These are phyloP conservation scores for Meripilus lineatus DNA, from an alignment of 1,284 basidiomycete genomes.

Conservation along the genomic window DNA sequence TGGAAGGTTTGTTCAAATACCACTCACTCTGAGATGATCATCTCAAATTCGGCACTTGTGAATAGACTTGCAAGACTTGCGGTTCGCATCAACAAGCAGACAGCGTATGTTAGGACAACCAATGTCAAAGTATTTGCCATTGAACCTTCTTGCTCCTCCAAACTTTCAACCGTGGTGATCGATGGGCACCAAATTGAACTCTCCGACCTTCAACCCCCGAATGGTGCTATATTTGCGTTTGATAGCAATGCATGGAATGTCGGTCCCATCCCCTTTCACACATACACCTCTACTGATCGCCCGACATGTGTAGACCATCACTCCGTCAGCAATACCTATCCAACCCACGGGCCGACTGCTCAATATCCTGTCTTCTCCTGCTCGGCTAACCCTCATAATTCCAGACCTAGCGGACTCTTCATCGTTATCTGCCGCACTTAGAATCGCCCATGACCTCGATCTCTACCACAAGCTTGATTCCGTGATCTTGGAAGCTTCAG, in stretches of 20 bases:
- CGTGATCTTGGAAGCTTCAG: conserved; percentile 49
- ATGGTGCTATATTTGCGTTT: background rate
- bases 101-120: conserved; percentile 29
- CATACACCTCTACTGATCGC: background rate
- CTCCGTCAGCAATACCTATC: background rate
- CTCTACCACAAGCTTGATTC: conserved; percentile 68
- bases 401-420: conserved; percentile 29
- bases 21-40: background rate
- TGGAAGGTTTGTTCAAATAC: conserved; percentile 46
- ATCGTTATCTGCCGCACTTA: conserved; percentile 45
- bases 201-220: background rate
- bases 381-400: conserved; percentile 53
- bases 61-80: conserved; percentile 31
- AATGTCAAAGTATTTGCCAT: conserved; percentile 42
- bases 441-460: conserved; percentile 65
- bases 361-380: conserved; percentile 49
- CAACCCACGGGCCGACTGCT: conserved; percentile 57
- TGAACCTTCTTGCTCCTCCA: conserved; percentile 3
- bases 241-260: background rate
- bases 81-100: conserved; percentile 17
- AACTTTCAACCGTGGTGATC: conserved; percentile 10
- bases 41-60: background rate
- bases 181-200: background rate
- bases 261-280: background rate
- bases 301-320: background rate